These are phyloP conservation scores for Penicillium coffeae DNA, from an alignment of 495 filamentous ascomycete genomes.

Conservation along the genomic window DNA sequence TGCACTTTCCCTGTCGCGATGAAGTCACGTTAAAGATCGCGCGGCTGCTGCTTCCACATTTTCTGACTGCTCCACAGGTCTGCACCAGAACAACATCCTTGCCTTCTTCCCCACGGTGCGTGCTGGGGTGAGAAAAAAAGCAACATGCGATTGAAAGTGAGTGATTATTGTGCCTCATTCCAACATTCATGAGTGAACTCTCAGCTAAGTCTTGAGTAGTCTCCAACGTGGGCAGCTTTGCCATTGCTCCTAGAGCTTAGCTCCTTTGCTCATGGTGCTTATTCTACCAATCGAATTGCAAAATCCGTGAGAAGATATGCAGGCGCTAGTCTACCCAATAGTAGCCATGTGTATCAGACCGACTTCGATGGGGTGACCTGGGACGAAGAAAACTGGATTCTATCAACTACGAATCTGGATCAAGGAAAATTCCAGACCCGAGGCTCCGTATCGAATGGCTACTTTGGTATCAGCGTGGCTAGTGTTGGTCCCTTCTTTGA, in stretches of 20 bases:
- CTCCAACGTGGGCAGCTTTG: slow-evolving; percentile 9
- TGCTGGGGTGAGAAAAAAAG: too few species aligned
- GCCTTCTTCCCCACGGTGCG: too few species aligned
- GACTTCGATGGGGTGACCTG: slow-evolving; percentile 53
- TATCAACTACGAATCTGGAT: slow-evolving; percentile 51
- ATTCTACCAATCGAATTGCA: slow-evolving; percentile 9
- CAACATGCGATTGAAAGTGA: neutral
- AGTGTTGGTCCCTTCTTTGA: slow-evolving; percentile 69
- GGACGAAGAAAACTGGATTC: slow-evolving; percentile 61
- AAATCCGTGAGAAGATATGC: slow-evolving; percentile 12
- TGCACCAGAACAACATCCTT: too few species aligned
- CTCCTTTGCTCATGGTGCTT: slow-evolving; percentile 5
- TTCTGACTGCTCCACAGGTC: neutral
- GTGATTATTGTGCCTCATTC: too few species aligned
- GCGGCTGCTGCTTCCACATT: neutral
- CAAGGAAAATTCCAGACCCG: slow-evolving; percentile 62
- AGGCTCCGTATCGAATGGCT: slow-evolving; percentile 61
- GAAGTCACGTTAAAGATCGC: neutral
- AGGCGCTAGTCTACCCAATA: slow-evolving; percentile 11
- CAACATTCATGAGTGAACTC: neutral
- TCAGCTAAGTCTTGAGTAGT: slow-evolving; percentile 7
- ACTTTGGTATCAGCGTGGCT: slow-evolving; percentile 58
- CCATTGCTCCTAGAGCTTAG: slow-evolving; percentile 14
- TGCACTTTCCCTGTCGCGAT: neutral
- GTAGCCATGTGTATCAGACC: slow-evolving; percentile 39